A percentile compares a stretch with the other conserved stretches of the same genome.
These are phyloP conservation scores for Scheffersomyces cryptocercus DNA, from an alignment of 1,139 yeast genomes.

Conservation along the genomic window DNA sequence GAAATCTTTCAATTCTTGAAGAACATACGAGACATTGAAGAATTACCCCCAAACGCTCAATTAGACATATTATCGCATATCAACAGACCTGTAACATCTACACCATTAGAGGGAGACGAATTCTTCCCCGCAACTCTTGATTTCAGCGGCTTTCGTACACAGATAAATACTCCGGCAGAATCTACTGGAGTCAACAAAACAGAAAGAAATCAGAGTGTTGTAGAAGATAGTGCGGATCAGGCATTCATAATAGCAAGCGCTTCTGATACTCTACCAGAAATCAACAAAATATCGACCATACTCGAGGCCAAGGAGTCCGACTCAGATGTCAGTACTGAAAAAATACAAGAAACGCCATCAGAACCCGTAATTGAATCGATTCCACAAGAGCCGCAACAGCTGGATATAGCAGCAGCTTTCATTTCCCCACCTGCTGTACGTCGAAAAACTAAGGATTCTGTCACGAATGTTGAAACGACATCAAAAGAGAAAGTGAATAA, in stretches of 20 bases:
- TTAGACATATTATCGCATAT: slow-evolving; percentile 15
- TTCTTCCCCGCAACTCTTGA: slow-evolving; percentile 1
- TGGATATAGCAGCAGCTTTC: neutral
- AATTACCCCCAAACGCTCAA: slow-evolving; percentile 21
- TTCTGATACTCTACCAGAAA: slow-evolving; percentile 1
- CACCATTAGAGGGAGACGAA: slow-evolving; percentile 17
- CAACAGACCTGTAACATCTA: slow-evolving; percentile 20
- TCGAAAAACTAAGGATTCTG: slow-evolving; percentile 1
- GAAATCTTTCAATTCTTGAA: slow-evolving; percentile 43
- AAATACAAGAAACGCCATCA: slow-evolving; percentile 1
- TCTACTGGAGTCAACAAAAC: neutral
- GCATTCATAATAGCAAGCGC: neutral
- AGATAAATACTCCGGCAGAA: neutral
- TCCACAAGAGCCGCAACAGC: neutral
- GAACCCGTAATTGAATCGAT: neutral
- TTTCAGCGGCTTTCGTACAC: neutral
- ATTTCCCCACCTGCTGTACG: neutral
- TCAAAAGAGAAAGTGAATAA: slow-evolving; percentile 9
- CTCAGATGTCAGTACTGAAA: slow-evolving; percentile 5
- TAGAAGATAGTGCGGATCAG: neutral
- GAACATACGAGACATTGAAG: slow-evolving; percentile 32
- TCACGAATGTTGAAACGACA: slow-evolving; percentile 31
- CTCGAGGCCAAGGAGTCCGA: slow-evolving; percentile 11
- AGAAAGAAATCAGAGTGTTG: neutral
- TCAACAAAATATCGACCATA: slow-evolving; percentile 11